Evolutionary conservation across 768 basidiomycete species (phyloP).

Genomic region (Collybiopsis luxurians): DNA sequence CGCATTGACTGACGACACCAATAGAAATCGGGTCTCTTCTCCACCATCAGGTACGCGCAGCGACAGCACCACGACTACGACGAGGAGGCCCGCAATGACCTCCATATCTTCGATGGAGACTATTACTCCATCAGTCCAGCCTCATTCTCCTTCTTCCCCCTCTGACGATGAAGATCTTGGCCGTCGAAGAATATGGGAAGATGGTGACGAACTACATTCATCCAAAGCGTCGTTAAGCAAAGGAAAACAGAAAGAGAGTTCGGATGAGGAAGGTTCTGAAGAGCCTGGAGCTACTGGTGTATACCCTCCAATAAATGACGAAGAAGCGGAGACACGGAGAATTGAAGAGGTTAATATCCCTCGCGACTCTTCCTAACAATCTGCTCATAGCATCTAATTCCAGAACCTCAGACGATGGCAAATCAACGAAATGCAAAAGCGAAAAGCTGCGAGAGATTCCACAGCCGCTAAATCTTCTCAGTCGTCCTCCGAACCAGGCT

Average conservation of each 20-base stretch:
- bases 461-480: conserved; percentile 14
- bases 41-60: not conserved
- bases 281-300: conserved; percentile 17
- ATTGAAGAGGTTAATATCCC: conserved; percentile 84
- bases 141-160: conserved; percentile 36
- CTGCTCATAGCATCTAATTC: too few relatives aligned
- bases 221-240: conserved; percentile 21
- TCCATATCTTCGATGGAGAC: conserved; percentile 19
- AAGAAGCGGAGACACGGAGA: conserved; percentile 62
- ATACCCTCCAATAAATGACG: conserved; percentile 71
- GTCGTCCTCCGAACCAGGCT: conserved; percentile 49
- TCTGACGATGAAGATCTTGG: conserved; percentile 46
- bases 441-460: conserved; percentile 70
- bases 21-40: not conserved
- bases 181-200: conserved; percentile 29
- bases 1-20: not conserved
- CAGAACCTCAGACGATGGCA: conserved; percentile 83
- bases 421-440: conserved; percentile 67
- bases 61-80: not conserved
- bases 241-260: conserved; percentile 30
- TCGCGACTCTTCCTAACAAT: too few relatives aligned
- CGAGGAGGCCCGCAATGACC: conserved; percentile 14
- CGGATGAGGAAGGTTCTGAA: conserved; percentile 27
- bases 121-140: conserved; percentile 8
- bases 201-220: conserved; percentile 24